Percentiles rank a stretch among this genome's conserved stretches.
phyloP scores from a whole-genome alignment of 2,329 filamentous ascomycete species.

The Ascochyta rabiei region DNA sequence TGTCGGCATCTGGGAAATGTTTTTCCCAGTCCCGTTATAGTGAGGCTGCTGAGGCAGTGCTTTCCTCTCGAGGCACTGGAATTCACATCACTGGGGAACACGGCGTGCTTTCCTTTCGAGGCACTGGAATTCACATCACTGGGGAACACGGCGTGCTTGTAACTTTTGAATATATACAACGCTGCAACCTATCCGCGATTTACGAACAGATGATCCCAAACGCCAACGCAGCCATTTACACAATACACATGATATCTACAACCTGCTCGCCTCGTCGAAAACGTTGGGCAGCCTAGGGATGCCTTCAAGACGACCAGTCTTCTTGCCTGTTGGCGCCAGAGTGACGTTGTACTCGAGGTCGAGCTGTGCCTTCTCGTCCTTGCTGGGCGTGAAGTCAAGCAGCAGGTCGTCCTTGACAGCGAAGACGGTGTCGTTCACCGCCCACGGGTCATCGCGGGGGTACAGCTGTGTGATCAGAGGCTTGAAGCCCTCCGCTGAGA shows the following conservation, averaged over 20 bases:
- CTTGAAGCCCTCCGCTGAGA: conserved; percentile 61
- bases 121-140: not conserved
- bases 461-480: conserved; percentile 65
- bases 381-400: conserved; percentile 62
- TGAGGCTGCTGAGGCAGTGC: not conserved
- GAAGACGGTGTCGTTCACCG: conserved; percentile 65
- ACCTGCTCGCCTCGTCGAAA: conserved; percentile 30
- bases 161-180: conserved; percentile 1
- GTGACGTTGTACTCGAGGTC: conserved; percentile 68
- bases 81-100: not conserved
- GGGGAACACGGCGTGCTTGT: not conserved
- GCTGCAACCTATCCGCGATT: conserved; percentile 20
- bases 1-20: conserved; percentile 9
- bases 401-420: conserved; percentile 67
- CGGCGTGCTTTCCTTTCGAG: not conserved
- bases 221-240: conserved; percentile 13
- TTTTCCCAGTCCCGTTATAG: conserved; percentile 6
- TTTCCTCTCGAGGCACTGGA: not conserved
- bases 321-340: conserved; percentile 53
- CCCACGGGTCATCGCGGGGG: conserved; percentile 63
- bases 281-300: conserved; percentile 41
- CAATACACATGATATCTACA: conserved; percentile 24
- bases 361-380: conserved; percentile 60
- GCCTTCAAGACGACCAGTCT: conserved; percentile 40
- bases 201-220: conserved; percentile 20